A percentile compares a stretch with the other conserved stretches of the same genome.
Evolutionary conservation across 2,329 filamentous ascomycete genomes (phyloP).

Genomic region (Coniella lustricola): DNA sequence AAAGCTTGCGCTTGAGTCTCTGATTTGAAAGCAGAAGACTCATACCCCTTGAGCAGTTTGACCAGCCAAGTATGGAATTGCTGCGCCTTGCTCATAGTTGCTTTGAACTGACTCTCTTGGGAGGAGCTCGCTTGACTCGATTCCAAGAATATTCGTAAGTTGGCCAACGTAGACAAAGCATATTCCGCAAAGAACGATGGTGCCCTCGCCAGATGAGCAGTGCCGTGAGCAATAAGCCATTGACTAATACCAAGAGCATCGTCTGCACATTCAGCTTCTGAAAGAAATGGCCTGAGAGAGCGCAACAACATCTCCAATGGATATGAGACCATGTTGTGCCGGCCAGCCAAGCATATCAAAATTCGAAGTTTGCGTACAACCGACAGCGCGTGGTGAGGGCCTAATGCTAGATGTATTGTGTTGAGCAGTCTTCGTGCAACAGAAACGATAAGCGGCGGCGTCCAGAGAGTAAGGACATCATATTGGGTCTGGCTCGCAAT

Average conservation of each 20-base stretch:
- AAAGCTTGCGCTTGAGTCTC: constrained; percentile 50
- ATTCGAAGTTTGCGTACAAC: constrained; percentile 81
- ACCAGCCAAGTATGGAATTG: constrained; percentile 74
- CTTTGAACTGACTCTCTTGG: constrained; percentile 74
- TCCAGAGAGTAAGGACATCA: constrained; percentile 61
- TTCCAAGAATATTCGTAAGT: constrained; percentile 67
- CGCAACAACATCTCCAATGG: constrained; percentile 86
- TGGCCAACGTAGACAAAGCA: constrained; percentile 70
- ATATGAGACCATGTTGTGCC: constrained; percentile 68
- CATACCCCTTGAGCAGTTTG: constrained; percentile 58
- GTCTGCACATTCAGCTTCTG: constrained; percentile 80
- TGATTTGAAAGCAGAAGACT: constrained; percentile 44
- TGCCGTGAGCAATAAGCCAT: constrained; percentile 69
- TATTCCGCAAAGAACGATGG: constrained; percentile 78
- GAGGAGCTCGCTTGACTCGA: constrained; percentile 72
- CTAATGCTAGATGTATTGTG: constrained; percentile 73
- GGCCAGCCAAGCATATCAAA: constrained; percentile 69
- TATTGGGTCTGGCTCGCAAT: constrained; percentile 68
- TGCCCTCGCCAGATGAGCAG: constrained; percentile 52
- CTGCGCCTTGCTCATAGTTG: constrained; percentile 68
- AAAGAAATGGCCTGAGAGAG: constrained; percentile 69
- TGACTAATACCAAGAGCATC: constrained; percentile 82
- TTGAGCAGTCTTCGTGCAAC: constrained; percentile 73
- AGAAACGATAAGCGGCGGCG: constrained; percentile 63
- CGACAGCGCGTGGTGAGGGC: constrained; percentile 78